Evolutionary conservation across 2,329 filamentous ascomycete genomes (phyloP).

Genomic region (Septoria linicola): DNA sequence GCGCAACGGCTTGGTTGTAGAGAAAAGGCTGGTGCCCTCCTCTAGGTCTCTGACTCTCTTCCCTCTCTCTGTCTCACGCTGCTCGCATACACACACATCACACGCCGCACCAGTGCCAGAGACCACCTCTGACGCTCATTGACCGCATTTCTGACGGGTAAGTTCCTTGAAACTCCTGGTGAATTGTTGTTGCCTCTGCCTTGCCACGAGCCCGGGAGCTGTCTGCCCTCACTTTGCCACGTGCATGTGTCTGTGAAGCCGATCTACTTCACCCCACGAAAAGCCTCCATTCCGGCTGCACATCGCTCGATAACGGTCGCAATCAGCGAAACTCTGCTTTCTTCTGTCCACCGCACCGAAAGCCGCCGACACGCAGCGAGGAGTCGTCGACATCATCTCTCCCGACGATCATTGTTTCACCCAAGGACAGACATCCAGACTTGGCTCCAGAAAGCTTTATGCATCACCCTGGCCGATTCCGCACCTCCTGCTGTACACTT

Average conservation of each 20-base stretch:
- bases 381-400: conserved; percentile 23
- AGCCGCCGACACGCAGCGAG: conserved; percentile 4
- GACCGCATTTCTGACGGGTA: conserved; percentile 10
- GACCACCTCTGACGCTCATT: background rate
- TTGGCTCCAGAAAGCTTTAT: conserved; percentile 15
- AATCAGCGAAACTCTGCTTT: conserved; percentile 17
- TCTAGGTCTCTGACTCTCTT: background rate
- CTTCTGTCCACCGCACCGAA: conserved; percentile 6
- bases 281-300: conserved; percentile 9
- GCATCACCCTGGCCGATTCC: conserved; percentile 11
- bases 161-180: background rate
- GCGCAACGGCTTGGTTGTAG: conserved; percentile 5
- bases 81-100: too few relatives aligned
- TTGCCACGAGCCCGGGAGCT: too few relatives aligned
- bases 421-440: conserved; percentile 12
- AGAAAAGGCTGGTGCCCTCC: conserved; percentile 13
- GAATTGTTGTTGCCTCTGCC: background rate
- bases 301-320: conserved; percentile 14
- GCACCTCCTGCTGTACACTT: background rate
- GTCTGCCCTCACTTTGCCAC: conserved; percentile 10
- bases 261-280: conserved; percentile 10
- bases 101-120: conserved; percentile 2
- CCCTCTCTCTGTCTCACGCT: conserved; percentile 1
- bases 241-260: conserved; percentile 8
- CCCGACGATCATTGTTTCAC: conserved; percentile 21